Base-by-base conservation (phyloP, 2,329 filamentous ascomycete species). In the Scytalidium sp. region DNA sequence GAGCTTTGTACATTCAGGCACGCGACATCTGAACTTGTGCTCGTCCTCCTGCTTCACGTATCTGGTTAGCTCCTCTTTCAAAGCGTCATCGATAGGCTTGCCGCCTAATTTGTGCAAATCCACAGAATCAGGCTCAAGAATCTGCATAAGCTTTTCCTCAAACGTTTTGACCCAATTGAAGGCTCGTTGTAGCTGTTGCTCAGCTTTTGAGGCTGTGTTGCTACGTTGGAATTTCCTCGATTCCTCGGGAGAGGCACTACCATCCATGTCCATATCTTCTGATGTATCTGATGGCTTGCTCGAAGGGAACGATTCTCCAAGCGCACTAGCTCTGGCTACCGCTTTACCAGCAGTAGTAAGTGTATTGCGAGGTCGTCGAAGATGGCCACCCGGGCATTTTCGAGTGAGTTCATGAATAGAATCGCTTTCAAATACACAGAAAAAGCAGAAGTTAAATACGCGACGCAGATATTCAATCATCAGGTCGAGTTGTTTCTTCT, bases 81-180 rank as follows among this genome's bases (percentile, higher is more conserved):
- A 64, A 1, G 89, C 91, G 56, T 97, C 91, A 3, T 97, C 90
- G 1, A 90, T 74, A 2, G 88, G 82, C 65, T 90, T 92, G 17
- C 94, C 94, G 45, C 95, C 94, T 21, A 97, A 80, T 71, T 97
- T 97, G 67, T 85, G 85, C 40, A 97, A 75, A 63, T 97, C 91
- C 20, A 88, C 88, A 45, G 85, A 84, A 48, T 94, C 89, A 0
- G 94, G 94, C 58, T 97, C 93, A 13, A 99, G 78, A 43, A 97
- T 88, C 67, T 97, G 92, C 65, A 90, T 76, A 46, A 99, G 80
- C 73, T 99, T 99, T 64, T 99, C 94, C 66, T 99, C 94, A 62
- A 96, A 99, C 0, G 94, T 97, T 74, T 88, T 95, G 52, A 99
- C 95, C 94, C 95, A 99, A 64, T 97, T 99, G 73, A 91, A 97